A percentile compares a stretch with the other conserved stretches of the same genome.
Evolutionary conservation across 1,284 basidiomycete species (phyloP).

Genomic region (Puccinia novopanici): DNA sequence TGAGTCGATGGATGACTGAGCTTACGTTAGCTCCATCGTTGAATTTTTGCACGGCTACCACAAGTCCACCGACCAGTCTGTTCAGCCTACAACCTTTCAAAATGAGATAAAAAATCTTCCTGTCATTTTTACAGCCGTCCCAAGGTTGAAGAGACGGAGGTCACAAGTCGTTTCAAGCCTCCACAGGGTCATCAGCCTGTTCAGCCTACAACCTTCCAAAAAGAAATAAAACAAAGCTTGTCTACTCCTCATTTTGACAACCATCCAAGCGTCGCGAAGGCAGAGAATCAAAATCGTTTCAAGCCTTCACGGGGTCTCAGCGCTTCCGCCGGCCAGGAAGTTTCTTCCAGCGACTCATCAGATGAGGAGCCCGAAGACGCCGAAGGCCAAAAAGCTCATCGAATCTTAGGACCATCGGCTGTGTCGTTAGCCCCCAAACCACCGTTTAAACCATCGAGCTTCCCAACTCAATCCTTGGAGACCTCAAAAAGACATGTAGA

Average conservation of each 20-base stretch:
- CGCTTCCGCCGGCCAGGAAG: neutral
- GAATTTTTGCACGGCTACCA: neutral
- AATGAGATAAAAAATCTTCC: neutral
- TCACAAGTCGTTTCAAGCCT: neutral
- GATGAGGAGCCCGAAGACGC: slow-evolving; percentile 42
- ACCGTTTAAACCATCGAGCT: neutral
- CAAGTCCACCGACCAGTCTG: neutral
- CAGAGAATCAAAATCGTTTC: neutral
- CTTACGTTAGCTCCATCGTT: slow-evolving; percentile 24
- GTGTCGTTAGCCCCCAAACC: neutral
- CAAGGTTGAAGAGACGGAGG: neutral
- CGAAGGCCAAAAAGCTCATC: slow-evolving; percentile 9
- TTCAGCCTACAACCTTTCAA: neutral
- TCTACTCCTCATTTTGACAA: neutral
- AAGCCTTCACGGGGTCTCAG: neutral
- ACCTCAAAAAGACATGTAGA: neutral
- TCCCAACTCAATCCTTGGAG: neutral
- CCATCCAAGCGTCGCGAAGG: neutral
- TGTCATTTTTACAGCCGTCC: neutral
- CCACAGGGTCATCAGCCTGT: neutral
- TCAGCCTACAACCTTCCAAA: neutral
- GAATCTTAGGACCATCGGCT: neutral
- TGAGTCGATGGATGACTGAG: slow-evolving; percentile 16
- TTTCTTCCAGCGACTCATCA: slow-evolving; percentile 24
- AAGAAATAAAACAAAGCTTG: neutral